Evolutionary conservation across 2,329 filamentous ascomycete genomes (phyloP), one percentile per base, ranked within the genome.

Genomic region (Aspergillus hortae): DNA sequence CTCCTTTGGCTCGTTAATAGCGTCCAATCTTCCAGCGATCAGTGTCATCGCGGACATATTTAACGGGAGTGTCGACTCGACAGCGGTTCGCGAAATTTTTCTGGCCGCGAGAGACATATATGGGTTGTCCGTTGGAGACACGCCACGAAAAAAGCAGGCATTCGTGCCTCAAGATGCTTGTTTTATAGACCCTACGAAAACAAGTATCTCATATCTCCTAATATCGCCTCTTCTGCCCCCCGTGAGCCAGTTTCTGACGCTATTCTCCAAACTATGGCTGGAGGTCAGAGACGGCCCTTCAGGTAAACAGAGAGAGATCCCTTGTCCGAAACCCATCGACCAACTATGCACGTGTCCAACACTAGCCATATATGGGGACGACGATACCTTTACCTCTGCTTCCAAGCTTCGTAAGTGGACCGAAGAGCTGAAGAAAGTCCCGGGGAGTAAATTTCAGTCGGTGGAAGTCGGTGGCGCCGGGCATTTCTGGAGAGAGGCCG

Each of bases 1-100:
- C 68, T 96, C 91, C 0, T 96, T 96, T 68, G 94, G 94, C 41
- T 89, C 90, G 4, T 81, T 96, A 64, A 82, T 97, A 36, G 85
- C 90, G 2, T 84, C 82, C 0, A 84, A 87, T 52, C 79, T 95
- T 0, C 89, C 90, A 0, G 56, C 67, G 7, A 55, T 86, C 33
- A 67, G 75, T 10, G 70, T 77, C 0, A 82, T 95, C 25, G 70
- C 90, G 21, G 68, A 77, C 1, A 71, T 80, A 1, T 90, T 94
- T 59, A 65, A 72, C 6, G 67, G 72, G 0, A 80, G 83, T 0
- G 58, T 71, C 3, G 61, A 67, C n/a, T 83, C 79, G 36, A 84
- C 84, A 0, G 71, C 84, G 4, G 80, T 84, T 0, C 80, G 84
- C 12, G 87, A 90, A 61, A 88, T 95, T 44, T 77, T 87, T 2